Percentiles rank a stretch among this genome's conserved stretches.
These are phyloP conservation scores for Ambrosia trifida DNA, from an alignment of 129 eudicot species.

Conservation along the genomic window DNA sequence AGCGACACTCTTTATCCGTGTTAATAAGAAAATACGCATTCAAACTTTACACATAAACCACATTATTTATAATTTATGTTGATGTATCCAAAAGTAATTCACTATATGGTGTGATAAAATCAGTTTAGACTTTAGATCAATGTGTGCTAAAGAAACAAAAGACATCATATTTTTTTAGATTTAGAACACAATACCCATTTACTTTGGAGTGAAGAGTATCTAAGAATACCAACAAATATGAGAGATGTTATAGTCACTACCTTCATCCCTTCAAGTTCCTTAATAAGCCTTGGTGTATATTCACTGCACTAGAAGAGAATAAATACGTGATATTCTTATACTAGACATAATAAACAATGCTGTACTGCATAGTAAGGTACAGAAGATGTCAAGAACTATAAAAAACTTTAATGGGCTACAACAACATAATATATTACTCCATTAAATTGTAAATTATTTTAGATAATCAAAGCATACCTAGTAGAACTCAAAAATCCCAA, in stretches of 20 bases:
- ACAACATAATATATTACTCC: neutral
- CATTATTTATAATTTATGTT: neutral
- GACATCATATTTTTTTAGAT: neutral
- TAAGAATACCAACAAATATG: neutral
- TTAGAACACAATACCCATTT: neutral
- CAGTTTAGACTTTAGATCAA: neutral
- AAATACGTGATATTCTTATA: conserved; percentile 7
- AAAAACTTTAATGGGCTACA: neutral
- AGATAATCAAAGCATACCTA: conserved; percentile 53
- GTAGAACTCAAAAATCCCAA: conserved; percentile 62
- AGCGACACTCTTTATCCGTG: conserved; percentile 66
- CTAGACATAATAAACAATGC: neutral
- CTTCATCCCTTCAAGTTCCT: conserved; percentile 83
- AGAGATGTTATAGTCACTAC: conserved; percentile 34
- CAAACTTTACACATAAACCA: neutral
- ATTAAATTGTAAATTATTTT: neutral
- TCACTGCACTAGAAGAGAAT: conserved; percentile 55
- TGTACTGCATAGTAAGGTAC: neutral
- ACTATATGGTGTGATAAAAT: conserved; percentile 4
- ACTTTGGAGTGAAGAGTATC: neutral
- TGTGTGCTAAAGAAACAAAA: neutral
- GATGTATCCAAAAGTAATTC: neutral
- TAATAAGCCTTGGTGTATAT: conserved; percentile 87
- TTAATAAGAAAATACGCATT: neutral
- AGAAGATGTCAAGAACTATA: neutral